Evolutionary conservation across 2,329 filamentous ascomycete genomes (phyloP).

Genomic region (Sclerotinia subarctica): DNA sequence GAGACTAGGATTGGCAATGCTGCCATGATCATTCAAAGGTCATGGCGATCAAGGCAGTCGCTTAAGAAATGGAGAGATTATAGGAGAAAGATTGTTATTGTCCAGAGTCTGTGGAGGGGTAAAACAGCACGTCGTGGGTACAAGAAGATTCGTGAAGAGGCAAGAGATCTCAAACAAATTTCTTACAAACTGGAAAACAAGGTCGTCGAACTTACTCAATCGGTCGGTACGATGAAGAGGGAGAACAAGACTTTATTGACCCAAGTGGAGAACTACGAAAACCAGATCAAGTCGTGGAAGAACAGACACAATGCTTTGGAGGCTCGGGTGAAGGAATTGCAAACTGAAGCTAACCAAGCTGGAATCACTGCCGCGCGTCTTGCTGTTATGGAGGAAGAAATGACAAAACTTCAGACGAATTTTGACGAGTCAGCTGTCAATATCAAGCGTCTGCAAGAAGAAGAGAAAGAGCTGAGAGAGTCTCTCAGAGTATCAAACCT

Average conservation of each 20-base stretch:
- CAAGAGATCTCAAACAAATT: constrained; percentile 97
- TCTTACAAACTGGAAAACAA: constrained; percentile 99
- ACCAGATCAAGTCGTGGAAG: constrained; percentile 94
- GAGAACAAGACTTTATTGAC: constrained; percentile 87
- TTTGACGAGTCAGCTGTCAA: constrained; percentile 89
- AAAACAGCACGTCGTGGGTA: constrained; percentile 77
- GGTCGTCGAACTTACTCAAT: constrained; percentile 96
- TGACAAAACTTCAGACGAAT: constrained; percentile 82
- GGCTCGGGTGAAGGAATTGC: constrained; percentile 85
- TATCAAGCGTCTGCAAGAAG: constrained; percentile 91
- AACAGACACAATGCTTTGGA: constrained; percentile 87
- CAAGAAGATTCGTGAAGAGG: constrained; percentile 90
- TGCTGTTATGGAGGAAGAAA: constrained; percentile 89
- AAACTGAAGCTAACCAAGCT: constrained; percentile 95
- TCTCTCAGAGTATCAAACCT: constrained; percentile 74
- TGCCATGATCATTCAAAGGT: constrained; percentile 83
- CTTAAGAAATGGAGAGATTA: constrained; percentile 82
- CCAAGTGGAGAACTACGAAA: constrained; percentile 94
- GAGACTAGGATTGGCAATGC: constrained; percentile 92
- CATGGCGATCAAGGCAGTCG: constrained; percentile 78
- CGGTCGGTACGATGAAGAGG: constrained; percentile 83
- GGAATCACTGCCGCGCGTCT: constrained; percentile 91
- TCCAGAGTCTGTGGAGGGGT: constrained; percentile 92
- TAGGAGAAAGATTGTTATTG: constrained; percentile 80
- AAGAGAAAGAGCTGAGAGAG: constrained; percentile 82